Conservation (phyloP, 129 eudicot species). For the Sambucus nigra region DNA sequence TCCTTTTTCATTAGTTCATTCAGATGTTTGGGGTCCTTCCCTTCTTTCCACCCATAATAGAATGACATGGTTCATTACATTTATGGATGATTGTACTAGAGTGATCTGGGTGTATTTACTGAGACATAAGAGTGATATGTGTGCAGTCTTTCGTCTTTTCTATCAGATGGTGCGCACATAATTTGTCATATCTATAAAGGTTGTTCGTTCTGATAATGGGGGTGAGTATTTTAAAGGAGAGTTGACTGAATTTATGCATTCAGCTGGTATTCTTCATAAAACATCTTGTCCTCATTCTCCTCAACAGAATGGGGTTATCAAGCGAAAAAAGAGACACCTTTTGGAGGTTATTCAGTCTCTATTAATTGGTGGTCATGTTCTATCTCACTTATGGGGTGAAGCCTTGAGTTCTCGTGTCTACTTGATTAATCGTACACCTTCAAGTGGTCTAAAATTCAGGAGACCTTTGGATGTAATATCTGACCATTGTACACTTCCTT, state of each 20-base stretch:
- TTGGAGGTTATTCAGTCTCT: background rate
- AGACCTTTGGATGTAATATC: too few species aligned
- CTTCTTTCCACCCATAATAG: background rate
- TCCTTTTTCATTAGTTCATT: conserved; percentile 11
- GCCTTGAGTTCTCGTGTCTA: background rate
- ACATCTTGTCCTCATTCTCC: background rate
- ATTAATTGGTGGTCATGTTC: background rate
- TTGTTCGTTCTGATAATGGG: conserved; percentile 8
- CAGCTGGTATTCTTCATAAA: background rate
- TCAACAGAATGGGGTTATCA: background rate
- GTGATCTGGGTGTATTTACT: conserved; percentile 7
- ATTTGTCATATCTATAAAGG: background rate
- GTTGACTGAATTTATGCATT: background rate
- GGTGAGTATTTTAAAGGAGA: background rate
- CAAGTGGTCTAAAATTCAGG: too few species aligned
- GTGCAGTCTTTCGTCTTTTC: background rate
- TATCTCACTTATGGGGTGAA: background rate
- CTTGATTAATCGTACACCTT: background rate
- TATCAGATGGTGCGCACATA: conserved; percentile 1
- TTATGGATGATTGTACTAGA: conserved; percentile 8
- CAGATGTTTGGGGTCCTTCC: conserved; percentile 12
- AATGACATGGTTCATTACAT: conserved; percentile 5
- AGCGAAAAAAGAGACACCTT: background rate
- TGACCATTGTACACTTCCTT: too few species aligned
- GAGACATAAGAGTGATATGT: conserved; percentile 5